Base-by-base conservation (phyloP, 2,329 filamentous ascomycete species). In the Verticillium dahliae region DNA sequence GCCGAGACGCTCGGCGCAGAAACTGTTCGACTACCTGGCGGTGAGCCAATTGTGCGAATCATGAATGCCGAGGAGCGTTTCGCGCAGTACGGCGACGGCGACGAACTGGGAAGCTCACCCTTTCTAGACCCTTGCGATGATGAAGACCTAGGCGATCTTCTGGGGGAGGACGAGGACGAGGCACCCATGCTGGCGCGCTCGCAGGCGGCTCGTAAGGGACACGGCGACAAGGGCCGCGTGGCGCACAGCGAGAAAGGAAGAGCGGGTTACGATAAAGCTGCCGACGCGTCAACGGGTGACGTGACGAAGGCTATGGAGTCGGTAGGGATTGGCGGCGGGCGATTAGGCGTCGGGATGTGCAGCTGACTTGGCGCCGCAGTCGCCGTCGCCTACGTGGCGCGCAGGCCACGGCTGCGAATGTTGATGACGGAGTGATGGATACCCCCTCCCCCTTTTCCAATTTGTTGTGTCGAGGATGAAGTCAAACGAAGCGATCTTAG, bases 1-100 rank as follows among this genome's bases (percentile, higher is more conserved):
- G 89, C 87, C 34, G 85, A 90, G 64, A 92, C 89, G 0, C 78
- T 97, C 0, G 85, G 87, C 27, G 91, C 91, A 0, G 76, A 76
- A 1, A 83, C 86, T 33, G 85, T 97, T n/a, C 80, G 83, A 5
- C 81, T 97, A 0, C 92, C 92, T 0, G 88, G 86, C 0, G 85
- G 82, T 0, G 75, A 80, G 52, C 70, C 76, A 0, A 68, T 82
- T 0, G 70, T 80, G 2, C 69, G 71, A 11, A 69, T 52, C 45
- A 52, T 52, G 57, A 63, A 68, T 13, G 58, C 63, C 4, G 66
- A 67, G 6, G 59, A 66, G 18, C 56, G 59, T 1, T 57, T 35
- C 1, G 37, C 59, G 35, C 60, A 58, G 50, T 15, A 59, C 13
- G 56, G 60, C 22, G 57, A 62, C 6, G 63, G 62, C 14, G 62